phyloP scores from a whole-genome alignment of 73 alveolate genomes.

The Effrenium voratum region DNA sequence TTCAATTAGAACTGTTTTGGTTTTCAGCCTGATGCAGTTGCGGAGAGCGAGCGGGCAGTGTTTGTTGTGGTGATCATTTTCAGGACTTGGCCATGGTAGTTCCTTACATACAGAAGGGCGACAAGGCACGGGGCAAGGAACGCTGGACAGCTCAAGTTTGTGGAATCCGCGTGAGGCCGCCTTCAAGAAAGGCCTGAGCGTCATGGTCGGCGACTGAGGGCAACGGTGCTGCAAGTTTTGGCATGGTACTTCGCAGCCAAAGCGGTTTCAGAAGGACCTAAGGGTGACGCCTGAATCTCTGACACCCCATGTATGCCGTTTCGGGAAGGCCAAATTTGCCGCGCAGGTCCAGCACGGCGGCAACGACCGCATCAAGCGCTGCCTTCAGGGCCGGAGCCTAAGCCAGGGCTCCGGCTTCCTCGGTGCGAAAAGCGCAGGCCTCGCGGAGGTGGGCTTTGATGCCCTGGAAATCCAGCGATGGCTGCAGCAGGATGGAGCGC shows the following conservation, averaged over 20 bases:
- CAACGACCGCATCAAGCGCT: conserved; percentile 54
- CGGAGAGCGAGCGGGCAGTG: neutral
- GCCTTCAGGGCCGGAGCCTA: conserved; percentile 8
- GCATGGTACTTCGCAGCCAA: neutral
- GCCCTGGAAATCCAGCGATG: conserved; percentile 45
- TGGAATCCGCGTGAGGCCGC: neutral
- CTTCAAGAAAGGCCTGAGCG: conserved; percentile 27
- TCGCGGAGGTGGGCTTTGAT: conserved; percentile 44
- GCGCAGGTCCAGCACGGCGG: conserved; percentile 56
- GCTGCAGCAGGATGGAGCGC: conserved; percentile 26
- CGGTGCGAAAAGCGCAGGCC: neutral
- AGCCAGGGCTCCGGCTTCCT: neutral
- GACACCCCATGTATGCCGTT: neutral
- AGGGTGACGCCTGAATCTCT: neutral
- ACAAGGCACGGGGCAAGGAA: neutral
- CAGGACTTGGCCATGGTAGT: conserved; percentile 54
- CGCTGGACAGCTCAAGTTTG: neutral
- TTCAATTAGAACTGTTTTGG: too few relatives aligned
- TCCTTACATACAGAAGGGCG: conserved; percentile 55
- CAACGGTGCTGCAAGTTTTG: neutral
- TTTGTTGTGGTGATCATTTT: too few relatives aligned
- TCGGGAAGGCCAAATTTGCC: neutral
- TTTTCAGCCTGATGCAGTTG: neutral
- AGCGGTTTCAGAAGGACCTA: neutral
- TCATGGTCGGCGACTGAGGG: conserved; percentile 20